These are phyloP conservation scores for Stenogyne calaminthoides DNA, from an alignment of 305 asterid genomes.

Conservation along the genomic window DNA sequence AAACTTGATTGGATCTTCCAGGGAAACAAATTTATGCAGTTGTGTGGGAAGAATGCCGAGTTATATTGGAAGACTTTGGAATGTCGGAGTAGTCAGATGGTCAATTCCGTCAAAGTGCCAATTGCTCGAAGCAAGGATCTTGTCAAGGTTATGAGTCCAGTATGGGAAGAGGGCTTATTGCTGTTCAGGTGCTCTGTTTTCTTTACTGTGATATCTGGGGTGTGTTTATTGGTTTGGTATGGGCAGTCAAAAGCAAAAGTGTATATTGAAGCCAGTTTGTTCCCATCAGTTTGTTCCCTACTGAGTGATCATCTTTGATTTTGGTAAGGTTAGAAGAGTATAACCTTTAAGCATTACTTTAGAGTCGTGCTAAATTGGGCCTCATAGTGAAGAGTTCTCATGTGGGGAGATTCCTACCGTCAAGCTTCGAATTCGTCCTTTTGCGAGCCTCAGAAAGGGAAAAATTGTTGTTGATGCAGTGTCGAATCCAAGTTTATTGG, in stretches of 20 bases:
- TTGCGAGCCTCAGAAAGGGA: conserved; percentile 91
- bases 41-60: conserved; percentile 66
- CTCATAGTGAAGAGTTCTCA: conserved; percentile 89
- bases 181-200: conserved; percentile 85
- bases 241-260: conserved; percentile 80
- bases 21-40: conserved; percentile 64
- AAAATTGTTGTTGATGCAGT: conserved; percentile 92
- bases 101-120: conserved; percentile 72
- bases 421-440: conserved; percentile 87
- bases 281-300: conserved; percentile 79
- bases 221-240: conserved; percentile 83
- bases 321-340: conserved; percentile 85
- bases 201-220: conserved; percentile 80
- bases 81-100: conserved; percentile 59
- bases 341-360: conserved; percentile 92
- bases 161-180: conserved; percentile 93
- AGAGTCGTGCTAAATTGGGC: conserved; percentile 94
- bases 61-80: conserved; percentile 70
- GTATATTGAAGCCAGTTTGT: conserved; percentile 71
- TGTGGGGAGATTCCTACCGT: conserved; percentile 84
- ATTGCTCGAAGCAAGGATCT: conserved; percentile 59
- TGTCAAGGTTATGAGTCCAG: conserved; percentile 64
- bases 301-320: conserved; percentile 78
- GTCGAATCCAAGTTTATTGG: conserved; percentile 74
- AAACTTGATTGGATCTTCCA: conserved; percentile 71